These are phyloP conservation scores for Hemerocallis citrina DNA, from an alignment of 106 monocot genomes.

Conservation along the genomic window DNA sequence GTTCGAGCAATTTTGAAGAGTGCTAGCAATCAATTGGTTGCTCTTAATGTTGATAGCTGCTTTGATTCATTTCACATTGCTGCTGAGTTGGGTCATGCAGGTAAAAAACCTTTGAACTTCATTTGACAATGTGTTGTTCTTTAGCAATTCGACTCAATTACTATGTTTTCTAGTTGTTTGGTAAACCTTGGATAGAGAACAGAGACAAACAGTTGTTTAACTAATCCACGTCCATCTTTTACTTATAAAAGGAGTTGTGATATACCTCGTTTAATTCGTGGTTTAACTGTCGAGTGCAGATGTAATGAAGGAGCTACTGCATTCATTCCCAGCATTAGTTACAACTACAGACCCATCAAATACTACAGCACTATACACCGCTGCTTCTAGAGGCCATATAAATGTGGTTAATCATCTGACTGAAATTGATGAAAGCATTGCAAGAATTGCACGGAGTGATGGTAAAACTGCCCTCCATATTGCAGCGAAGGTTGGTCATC, in stretches of 20 bases:
- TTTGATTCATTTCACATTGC: slow-evolving; percentile 5
- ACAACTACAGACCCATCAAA: neutral
- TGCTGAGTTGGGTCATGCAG: slow-evolving; percentile 1
- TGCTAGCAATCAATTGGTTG: neutral
- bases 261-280: neutral
- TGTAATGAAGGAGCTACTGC: neutral
- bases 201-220: neutral
- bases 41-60: neutral
- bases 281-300: neutral
- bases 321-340: neutral
- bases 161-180: neutral
- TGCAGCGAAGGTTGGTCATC: neutral
- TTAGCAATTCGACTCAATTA: neutral
- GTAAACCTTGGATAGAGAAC: neutral
- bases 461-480: slow-evolving; percentile 8
- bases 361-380: slow-evolving; percentile 1
- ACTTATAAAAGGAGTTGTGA: neutral
- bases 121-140: neutral
- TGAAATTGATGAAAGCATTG: neutral
- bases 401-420: neutral
- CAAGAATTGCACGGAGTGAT: neutral
- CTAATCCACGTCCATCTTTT: neutral
- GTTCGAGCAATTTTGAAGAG: neutral
- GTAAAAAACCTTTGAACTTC: slow-evolving; percentile 1
- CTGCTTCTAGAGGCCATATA: neutral